phyloP scores from a whole-genome alignment of 2,329 filamentous ascomycete species.

The Sporothrix brasiliensis region DNA sequence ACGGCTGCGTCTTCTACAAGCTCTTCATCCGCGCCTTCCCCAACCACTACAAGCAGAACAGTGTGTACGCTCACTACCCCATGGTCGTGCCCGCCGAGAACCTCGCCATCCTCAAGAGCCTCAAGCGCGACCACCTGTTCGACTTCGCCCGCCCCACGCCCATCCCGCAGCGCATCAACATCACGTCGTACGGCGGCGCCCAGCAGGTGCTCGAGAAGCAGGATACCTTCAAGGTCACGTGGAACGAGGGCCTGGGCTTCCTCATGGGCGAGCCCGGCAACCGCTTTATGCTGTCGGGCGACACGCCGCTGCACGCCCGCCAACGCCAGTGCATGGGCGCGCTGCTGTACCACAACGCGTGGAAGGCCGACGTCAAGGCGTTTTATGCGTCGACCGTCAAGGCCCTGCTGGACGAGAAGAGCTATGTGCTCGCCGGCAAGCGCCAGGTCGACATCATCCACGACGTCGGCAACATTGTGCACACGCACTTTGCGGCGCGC shows the following conservation, averaged over 20 bases:
- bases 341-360: conserved; percentile 64
- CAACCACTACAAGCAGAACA: conserved; percentile 74
- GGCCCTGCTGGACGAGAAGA: conserved; percentile 65
- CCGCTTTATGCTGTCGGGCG: conserved; percentile 60
- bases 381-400: conserved; percentile 68
- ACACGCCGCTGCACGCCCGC: conserved; percentile 51
- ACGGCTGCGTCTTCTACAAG: conserved; percentile 85
- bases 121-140: conserved; percentile 70
- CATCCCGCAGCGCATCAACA: conserved; percentile 55
- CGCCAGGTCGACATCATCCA: conserved; percentile 72
- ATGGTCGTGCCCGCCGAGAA: conserved; percentile 72
- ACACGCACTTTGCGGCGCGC: conserved; percentile 65
- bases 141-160: conserved; percentile 65
- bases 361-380: conserved; percentile 62
- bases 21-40: conserved; percentile 79
- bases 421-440: conserved; percentile 61
- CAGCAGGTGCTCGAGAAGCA: conserved; percentile 64
- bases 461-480: conserved; percentile 68
- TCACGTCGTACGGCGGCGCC: conserved; percentile 64
- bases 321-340: conserved; percentile 59
- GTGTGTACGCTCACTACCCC: conserved; percentile 81
- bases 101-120: conserved; percentile 66
- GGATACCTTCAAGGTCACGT: conserved; percentile 65
- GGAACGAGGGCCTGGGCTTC: conserved; percentile 64
- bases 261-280: conserved; percentile 60